Conservation (phyloP, 345 rosid genomes). For the Lenwebbia sp. region DNA sequence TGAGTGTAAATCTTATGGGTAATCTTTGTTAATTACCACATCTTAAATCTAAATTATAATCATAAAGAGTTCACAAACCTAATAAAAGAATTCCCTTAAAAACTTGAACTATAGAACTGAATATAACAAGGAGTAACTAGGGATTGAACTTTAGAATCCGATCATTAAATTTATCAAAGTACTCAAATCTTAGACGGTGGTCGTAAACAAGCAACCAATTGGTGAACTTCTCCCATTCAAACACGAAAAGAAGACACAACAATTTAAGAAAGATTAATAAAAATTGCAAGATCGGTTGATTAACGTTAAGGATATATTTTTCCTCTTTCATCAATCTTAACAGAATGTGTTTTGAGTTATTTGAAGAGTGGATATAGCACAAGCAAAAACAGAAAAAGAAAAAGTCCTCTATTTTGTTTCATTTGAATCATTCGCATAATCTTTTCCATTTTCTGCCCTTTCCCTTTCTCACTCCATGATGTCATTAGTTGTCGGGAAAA, state of each 20-base stretch:
- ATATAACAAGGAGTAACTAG: background rate
- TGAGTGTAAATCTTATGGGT: background rate
- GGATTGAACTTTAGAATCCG: background rate
- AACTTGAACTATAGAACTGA: background rate
- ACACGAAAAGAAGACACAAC: background rate
- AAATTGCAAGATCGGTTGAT: background rate
- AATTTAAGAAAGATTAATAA: background rate
- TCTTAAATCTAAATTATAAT: background rate
- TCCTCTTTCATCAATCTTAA: background rate
- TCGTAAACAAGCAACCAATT: background rate
- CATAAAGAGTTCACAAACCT: background rate
- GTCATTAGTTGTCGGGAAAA: background rate
- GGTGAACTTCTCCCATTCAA: background rate
- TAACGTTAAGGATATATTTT: background rate
- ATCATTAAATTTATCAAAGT: background rate
- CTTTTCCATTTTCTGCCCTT: background rate
- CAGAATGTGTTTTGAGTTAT: background rate
- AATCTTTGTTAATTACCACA: background rate
- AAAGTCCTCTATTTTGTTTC: background rate
- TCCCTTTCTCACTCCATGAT: background rate
- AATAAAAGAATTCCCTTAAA: background rate
- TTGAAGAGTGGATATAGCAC: background rate
- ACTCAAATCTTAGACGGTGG: background rate
- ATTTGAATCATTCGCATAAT: background rate
- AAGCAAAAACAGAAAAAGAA: too few species aligned